Evolutionary conservation across 106 monocot species (phyloP), one percentile per base, ranked within the genome.

Genomic region (Xerophyta viscosa): DNA sequence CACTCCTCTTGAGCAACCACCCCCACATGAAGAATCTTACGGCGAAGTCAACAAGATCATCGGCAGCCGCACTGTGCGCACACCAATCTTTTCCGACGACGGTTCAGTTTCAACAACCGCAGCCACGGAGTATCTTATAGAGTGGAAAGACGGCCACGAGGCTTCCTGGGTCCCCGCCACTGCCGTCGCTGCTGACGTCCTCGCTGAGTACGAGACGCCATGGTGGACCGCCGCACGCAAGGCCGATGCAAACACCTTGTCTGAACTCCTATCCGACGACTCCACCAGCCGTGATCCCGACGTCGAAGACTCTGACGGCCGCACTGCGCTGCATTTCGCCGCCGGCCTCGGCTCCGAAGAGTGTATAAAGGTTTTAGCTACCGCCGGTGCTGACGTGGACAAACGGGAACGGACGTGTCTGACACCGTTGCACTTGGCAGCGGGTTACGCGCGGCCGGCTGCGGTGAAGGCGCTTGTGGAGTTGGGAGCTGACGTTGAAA

Each of bases 171-270:
- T 67, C 39, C 67, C 67, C 4, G 31, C 66, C 49, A 3, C 56
- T 17, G 39, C 39, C 49, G 61, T 74, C 55, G 67, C 74, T 29
- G 56, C 74, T 23, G 74, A 74, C 57, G 67, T 74, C 47, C 54
- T 74, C 13, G 74, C 74, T 6, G 74, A 74, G 57, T 74, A 67
- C 50, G 74, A 67, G 55, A 74, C 74, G 13, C 74, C 74, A 4
- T 74, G 74, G 74, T 67, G 74, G 74, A 67, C 44, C 20, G 74
- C 74, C 31, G 67, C 74, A 21, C 61, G 62, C 50, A 67, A 67
- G 31, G 62, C 74, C 39, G 74, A 74, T 56, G 67, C 47, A 6
- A 37, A 45, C 24, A 62, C 61, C 25, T 46, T 74, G 23, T 55
- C 74, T 22, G 61, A 44, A 22, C 74, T 74, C 29, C 66, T 73